Conservation (phyloP, 2,329 filamentous ascomycete species). For the Botrytis squamosa region DNA sequence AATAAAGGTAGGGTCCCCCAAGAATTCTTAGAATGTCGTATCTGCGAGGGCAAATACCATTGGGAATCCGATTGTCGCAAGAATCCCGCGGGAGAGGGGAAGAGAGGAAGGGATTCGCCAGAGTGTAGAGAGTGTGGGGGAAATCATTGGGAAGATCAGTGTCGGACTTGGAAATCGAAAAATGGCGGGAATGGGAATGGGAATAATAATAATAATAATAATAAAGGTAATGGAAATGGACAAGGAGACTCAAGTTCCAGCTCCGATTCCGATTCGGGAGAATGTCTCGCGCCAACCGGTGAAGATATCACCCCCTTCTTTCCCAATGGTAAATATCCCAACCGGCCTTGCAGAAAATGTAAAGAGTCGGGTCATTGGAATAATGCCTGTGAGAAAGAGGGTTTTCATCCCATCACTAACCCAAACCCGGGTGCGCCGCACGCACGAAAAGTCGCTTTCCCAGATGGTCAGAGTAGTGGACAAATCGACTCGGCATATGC, state of each 20-base stretch:
- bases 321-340: neutral
- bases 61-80: constrained; percentile 15
- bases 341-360: neutral
- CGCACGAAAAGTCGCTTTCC: neutral
- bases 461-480: neutral
- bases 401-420: neutral
- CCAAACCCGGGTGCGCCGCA: neutral
- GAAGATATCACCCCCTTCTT: constrained; percentile 2
- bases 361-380: constrained; percentile 1
- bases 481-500: neutral
- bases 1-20: neutral
- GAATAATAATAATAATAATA: neutral
- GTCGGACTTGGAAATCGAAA: neutral
- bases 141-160: constrained; percentile 19
- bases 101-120: neutral
- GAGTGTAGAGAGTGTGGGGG: constrained; percentile 1
- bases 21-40: neutral
- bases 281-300: neutral
- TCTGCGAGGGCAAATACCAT: constrained; percentile 2
- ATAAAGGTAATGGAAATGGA: too few relatives aligned
- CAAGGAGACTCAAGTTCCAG: neutral
- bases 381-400: neutral
- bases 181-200: neutral
- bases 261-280: neutral
- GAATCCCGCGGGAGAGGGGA: neutral